Evolutionary conservation across 169 alveolate species (phyloP).

Genomic region (Eimeria brunetti): DNA sequence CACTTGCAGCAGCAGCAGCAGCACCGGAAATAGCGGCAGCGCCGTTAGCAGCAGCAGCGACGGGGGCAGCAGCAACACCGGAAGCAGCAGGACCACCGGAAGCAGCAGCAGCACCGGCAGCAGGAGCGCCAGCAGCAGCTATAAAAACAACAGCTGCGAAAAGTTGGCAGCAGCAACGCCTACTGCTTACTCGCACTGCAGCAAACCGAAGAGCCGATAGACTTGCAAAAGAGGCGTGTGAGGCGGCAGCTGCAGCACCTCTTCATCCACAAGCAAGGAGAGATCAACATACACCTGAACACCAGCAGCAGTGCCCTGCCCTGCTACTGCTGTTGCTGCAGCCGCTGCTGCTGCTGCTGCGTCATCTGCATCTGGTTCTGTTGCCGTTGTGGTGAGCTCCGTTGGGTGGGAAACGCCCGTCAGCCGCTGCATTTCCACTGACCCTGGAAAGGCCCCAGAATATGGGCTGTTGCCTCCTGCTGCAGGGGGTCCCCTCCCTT

Average conservation of each 20-base stretch:
- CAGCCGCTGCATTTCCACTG: conserved; percentile 44
- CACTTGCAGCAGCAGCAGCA: background rate
- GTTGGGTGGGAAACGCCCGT: conserved; percentile 15
- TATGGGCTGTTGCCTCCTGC: background rate
- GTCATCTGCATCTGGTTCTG: conserved; percentile 11
- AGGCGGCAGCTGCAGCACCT: conserved; percentile 79
- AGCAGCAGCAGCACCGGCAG: background rate
- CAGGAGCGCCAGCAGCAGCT: background rate
- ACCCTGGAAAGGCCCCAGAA: background rate
- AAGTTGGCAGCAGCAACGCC: background rate
- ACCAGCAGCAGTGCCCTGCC: conserved; percentile 28
- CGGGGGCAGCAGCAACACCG: background rate
- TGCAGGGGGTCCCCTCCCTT: background rate
- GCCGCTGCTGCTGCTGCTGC: conserved; percentile 8
- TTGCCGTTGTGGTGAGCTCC: background rate
- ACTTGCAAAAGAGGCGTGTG: conserved; percentile 74
- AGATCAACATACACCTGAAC: conserved; percentile 62
- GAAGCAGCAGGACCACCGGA: too few species aligned
- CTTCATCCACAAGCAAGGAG: conserved; percentile 63
- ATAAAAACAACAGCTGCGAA: background rate
- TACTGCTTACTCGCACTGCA: conserved; percentile 29
- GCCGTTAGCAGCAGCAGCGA: background rate
- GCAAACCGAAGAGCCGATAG: conserved; percentile 67
- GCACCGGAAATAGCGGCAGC: conserved; percentile 4
- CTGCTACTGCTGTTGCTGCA: conserved; percentile 25